Percentiles rank a stretch among this genome's conserved stretches.
These are phyloP conservation scores for Trichoderma brevicompactum DNA, from an alignment of 2,329 filamentous ascomycete genomes.

Conservation along the genomic window DNA sequence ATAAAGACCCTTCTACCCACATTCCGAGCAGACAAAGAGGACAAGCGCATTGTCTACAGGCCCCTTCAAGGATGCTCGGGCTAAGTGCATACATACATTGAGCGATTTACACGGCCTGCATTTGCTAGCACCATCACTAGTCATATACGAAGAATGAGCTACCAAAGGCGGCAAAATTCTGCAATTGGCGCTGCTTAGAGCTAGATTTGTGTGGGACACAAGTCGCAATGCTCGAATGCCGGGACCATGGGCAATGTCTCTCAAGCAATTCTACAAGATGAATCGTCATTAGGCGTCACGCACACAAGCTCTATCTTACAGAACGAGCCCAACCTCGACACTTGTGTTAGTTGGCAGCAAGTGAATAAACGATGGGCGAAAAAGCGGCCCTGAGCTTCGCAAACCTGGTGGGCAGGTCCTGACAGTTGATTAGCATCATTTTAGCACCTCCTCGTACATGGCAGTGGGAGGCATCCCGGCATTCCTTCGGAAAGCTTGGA, in stretches of 20 bases:
- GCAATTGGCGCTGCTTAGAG: slow-evolving; percentile 1
- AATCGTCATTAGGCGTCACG: too few relatives aligned
- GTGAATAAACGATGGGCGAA: neutral
- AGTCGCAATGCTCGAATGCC: neutral
- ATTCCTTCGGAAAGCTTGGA: neutral
- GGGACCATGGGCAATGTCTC: neutral
- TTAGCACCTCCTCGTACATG: neutral
- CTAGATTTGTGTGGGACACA: slow-evolving; percentile 1
- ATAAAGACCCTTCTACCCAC: slow-evolving; percentile 2
- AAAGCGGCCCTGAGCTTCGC: neutral
- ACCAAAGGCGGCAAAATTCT: slow-evolving; percentile 20
- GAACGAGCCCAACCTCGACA: neutral
- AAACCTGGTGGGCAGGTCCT: neutral
- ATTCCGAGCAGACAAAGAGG: slow-evolving; percentile 8
- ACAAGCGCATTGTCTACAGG: slow-evolving; percentile 1
- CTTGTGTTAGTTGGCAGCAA: neutral
- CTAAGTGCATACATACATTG: slow-evolving; percentile 1
- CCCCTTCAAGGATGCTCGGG: slow-evolving; percentile 4
- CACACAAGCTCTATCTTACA: neutral
- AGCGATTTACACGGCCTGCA: slow-evolving; percentile 25
- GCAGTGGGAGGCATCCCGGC: neutral
- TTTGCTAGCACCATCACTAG: slow-evolving; percentile 13
- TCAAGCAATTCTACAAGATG: neutral
- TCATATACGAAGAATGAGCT: slow-evolving; percentile 6
- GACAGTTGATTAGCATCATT: neutral